Base-by-base conservation (phyloP, 2,329 filamentous ascomycete genomes). In the Pseudogymnoascus sp. region DNA sequence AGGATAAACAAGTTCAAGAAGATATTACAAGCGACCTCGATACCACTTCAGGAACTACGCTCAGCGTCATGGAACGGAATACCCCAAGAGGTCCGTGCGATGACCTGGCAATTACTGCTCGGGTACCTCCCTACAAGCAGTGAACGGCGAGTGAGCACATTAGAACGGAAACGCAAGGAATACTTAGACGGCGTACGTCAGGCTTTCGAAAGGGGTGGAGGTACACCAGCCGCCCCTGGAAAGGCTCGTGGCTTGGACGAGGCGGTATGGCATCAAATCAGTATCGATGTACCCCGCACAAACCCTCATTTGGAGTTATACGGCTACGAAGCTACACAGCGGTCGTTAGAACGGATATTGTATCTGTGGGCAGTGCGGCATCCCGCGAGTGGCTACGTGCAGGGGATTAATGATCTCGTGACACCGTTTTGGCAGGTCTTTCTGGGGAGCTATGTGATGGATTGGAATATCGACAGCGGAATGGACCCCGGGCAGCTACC, bases 361-460 rank as follows among this genome's bases (percentile, higher is more conserved):
- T 99, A 99, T 72, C 84, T 99, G 1, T 99, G 94, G 94, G 94
- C 94, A 1, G 96, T 99, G 67, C 85, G 95, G 58, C 94, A 99
- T 76, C 94, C 94, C 1, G 95, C 95, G 5, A 96, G 91, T 70
- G 94, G 94, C 59, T 99, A 99, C 70, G 94, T 99, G 0, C 94
- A 99, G 76, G 94, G 94, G 35, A 99, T 99, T 75, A 99, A 99
- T 73, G 94, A 99, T 72, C 82, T 99, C 30, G 94, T 97, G 11
- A 96, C 93, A 8, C 94, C 94, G 1, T 97, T 99, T 71, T 99
- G 91, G 89, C 92, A 99, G 74, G 93, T 97, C 2, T 99, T 99
- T 68, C 79, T 99, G 3, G 91, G 91, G 3, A 87, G 90, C 47
- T 99, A 99, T 74, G 94, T 97, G 64, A 92, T 91, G n/a, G 91